phyloP scores from a whole-genome alignment of 148 eudicot genomes.

The Camellia japonica region DNA sequence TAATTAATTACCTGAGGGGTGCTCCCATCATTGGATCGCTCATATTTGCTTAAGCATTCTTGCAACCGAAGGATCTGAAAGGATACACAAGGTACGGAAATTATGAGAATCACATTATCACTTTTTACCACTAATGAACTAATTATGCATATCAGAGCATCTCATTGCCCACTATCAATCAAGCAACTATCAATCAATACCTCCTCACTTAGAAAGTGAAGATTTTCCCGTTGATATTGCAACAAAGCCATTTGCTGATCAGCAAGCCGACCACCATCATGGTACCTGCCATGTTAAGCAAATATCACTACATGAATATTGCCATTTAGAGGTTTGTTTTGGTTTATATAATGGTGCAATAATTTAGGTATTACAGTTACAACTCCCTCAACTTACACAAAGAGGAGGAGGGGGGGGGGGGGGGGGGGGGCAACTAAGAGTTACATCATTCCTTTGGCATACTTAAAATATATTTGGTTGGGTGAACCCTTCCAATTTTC shows the following conservation, averaged over 20 bases:
- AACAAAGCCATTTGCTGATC: slow-evolving; percentile 99
- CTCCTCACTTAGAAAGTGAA: slow-evolving; percentile 97
- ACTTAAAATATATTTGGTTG: neutral
- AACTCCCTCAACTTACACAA: neutral
- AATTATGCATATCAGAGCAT: slow-evolving; percentile 8
- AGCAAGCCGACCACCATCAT: slow-evolving; percentile 90
- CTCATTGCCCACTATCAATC: neutral
- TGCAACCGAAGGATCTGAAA: slow-evolving; percentile 85
- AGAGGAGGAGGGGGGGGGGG: neutral
- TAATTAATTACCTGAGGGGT: slow-evolving; percentile 73
- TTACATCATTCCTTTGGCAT: neutral
- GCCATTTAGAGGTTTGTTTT: neutral
- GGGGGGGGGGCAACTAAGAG: neutral
- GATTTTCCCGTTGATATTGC: slow-evolving; percentile 96
- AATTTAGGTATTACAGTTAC: neutral
- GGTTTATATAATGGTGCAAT: neutral
- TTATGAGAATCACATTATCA: neutral
- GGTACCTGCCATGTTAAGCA: slow-evolving; percentile 54
- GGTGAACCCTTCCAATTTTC: neutral
- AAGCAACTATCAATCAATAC: slow-evolving; percentile 29
- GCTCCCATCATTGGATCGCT: slow-evolving; percentile 67
- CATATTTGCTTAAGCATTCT: slow-evolving; percentile 96
- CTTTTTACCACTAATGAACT: neutral
- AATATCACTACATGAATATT: neutral
- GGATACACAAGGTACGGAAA: neutral